A percentile compares a stretch with the other conserved stretches of the same genome.
Evolutionary conservation across 1,284 basidiomycete species (phyloP).

Genomic region (Boletus smithii): DNA sequence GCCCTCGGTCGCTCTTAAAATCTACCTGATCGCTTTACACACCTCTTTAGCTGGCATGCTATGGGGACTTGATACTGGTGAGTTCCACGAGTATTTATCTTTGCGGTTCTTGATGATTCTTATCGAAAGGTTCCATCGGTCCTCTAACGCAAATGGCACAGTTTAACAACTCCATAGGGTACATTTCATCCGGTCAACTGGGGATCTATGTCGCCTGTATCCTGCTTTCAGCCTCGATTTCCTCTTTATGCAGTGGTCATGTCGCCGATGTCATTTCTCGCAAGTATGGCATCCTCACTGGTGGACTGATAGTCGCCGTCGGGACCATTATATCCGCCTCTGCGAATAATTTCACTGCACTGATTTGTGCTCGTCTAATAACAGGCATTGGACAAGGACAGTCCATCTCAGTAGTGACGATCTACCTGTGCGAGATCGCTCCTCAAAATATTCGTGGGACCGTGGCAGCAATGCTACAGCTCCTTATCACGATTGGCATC

Average conservation of each 20-base stretch:
- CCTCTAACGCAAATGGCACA: conserved; percentile 46
- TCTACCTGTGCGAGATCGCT: conserved; percentile 45
- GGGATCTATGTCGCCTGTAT: conserved; percentile 46
- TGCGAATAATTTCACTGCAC: conserved; percentile 32
- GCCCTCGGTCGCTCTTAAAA: conserved; percentile 14
- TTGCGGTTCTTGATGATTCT: background rate
- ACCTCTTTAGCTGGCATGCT: conserved; percentile 32
- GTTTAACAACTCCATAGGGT: conserved; percentile 38
- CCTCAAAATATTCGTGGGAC: conserved; percentile 42
- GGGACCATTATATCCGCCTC: conserved; percentile 39
- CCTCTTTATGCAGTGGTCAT: conserved; percentile 44
- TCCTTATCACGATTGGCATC: conserved; percentile 46
- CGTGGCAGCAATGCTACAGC: conserved; percentile 43
- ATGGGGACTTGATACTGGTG: conserved; percentile 35
- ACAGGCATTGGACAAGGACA: conserved; percentile 49
- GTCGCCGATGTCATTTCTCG: conserved; percentile 48
- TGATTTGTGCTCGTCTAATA: conserved; percentile 47
- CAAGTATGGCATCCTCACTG: conserved; percentile 44
- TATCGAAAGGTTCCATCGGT: conserved; percentile 40
- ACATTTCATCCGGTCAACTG: conserved; percentile 37
- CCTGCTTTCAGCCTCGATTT: conserved; percentile 45
- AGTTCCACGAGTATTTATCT: background rate
- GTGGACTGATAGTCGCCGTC: conserved; percentile 40
- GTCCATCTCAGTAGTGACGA: conserved; percentile 46
- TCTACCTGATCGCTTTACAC: conserved; percentile 30